phyloP scores from a whole-genome alignment of 192 early-diverging fungal genomes.

The Coemansia asiatica region DNA sequence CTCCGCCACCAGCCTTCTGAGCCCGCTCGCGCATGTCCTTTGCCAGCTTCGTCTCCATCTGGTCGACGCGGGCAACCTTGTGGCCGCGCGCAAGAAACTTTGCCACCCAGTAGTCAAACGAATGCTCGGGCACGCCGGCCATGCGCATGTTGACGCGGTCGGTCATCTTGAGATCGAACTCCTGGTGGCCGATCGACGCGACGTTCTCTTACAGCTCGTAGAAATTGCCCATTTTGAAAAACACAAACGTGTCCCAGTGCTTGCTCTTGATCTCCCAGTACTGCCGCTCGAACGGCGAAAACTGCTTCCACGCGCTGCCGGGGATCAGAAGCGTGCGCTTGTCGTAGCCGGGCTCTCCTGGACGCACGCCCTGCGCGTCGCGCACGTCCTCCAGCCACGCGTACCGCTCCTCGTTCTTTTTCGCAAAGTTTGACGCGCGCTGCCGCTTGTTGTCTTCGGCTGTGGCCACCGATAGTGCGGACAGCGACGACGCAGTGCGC shows the following conservation, averaged over 20 bases:
- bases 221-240: conserved; percentile 99
- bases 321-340: conserved; percentile 88
- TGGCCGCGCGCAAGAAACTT: conserved; percentile 95
- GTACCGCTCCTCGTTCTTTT: conserved; percentile 83
- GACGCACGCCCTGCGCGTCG: conserved; percentile 71
- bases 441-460: conserved; percentile 46
- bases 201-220: conserved; percentile 99
- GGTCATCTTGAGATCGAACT: conserved; percentile 95
- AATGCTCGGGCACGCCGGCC: conserved; percentile 94
- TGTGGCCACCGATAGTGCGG: conserved; percentile 19
- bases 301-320: conserved; percentile 70
- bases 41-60: conserved; percentile 92
- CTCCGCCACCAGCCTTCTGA: conserved; percentile 11
- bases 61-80: conserved; percentile 96
- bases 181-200: conserved; percentile 91
- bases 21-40: conserved; percentile 87
- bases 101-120: conserved; percentile 93
- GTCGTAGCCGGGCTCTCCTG: conserved; percentile 83
- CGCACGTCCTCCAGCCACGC: conserved; percentile 78
- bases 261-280: conserved; percentile 98
- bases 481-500: conserved; percentile 22
- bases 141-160: conserved; percentile 99
- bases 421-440: conserved; percentile 72
- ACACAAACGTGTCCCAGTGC: conserved; percentile 94
- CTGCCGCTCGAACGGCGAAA: conserved; percentile 96